Conservation (phyloP, 2,329 filamentous ascomycete genomes). For the Blastomyces parvus region DNA sequence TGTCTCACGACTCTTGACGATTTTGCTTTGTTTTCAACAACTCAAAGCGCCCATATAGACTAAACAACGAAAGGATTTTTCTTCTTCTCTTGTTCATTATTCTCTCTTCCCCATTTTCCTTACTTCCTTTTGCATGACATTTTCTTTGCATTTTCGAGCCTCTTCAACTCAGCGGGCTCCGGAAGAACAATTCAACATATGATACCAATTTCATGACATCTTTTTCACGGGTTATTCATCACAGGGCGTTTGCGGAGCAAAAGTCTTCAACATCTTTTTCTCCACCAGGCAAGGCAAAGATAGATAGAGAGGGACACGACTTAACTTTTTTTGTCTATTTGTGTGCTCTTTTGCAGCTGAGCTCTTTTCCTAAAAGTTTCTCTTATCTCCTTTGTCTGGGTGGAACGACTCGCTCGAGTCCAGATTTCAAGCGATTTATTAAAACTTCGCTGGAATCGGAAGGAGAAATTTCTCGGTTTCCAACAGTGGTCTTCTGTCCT, state of each 20-base stretch:
- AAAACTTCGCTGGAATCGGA: neutral
- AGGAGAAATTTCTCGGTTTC: neutral
- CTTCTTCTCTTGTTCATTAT: constrained; percentile 4
- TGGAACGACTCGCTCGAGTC: constrained; percentile 1
- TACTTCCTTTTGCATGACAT: constrained; percentile 4
- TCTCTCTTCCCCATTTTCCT: neutral
- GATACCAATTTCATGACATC: constrained; percentile 35
- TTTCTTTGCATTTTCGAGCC: constrained; percentile 30
- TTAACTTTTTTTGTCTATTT: neutral
- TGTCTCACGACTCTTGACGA: constrained; percentile 38
- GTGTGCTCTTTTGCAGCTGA: constrained; percentile 4
- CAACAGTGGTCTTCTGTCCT: neutral
- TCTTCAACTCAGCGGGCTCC: constrained; percentile 22
- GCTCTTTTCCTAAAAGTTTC: neutral
- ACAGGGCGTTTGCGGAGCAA: constrained; percentile 35
- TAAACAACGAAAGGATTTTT: constrained; percentile 24
- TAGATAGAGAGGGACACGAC: constrained; percentile 2
- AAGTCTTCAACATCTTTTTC: constrained; percentile 33
- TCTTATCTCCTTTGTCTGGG: constrained; percentile 2
- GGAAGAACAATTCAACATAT: constrained; percentile 40
- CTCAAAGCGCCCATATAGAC: constrained; percentile 33
- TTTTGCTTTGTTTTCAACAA: constrained; percentile 44
- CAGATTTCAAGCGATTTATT: neutral
- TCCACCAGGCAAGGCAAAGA: constrained; percentile 14
- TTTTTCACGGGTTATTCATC: constrained; percentile 16